phyloP scores from a whole-genome alignment of 768 basidiomycete genomes.

The Lactarius vividus region DNA sequence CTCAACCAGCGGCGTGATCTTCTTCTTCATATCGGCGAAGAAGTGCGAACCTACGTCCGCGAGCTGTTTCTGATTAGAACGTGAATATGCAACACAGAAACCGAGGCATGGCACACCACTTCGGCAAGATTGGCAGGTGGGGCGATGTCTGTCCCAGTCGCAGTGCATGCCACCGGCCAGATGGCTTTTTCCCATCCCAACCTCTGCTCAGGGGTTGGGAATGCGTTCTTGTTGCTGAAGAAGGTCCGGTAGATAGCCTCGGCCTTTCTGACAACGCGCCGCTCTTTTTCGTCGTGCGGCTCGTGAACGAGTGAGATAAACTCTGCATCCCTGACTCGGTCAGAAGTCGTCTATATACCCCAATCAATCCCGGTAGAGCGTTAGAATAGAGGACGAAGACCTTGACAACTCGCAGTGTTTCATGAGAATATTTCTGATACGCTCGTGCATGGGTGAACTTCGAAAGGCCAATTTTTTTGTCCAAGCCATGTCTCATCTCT shows the following conservation, averaged over 20 bases:
- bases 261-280: neutral
- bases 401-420: constrained; percentile 11
- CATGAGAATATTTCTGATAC: constrained; percentile 12
- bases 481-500: constrained; percentile 16
- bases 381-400: neutral
- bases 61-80: constrained; percentile 2
- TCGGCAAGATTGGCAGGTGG: constrained; percentile 8
- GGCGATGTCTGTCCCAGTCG: constrained; percentile 5
- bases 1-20: constrained; percentile 17
- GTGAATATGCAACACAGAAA: neutral
- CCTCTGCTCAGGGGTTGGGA: constrained; percentile 19
- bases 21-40: constrained; percentile 13
- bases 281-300: constrained; percentile 4
- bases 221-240: constrained; percentile 16
- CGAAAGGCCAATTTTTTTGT: constrained; percentile 9
- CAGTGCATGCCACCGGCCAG: constrained; percentile 15
- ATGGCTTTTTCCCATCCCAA: constrained; percentile 5
- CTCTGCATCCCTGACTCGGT: constrained; percentile 10
- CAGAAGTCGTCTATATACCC: constrained; percentile 12
- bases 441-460: constrained; percentile 9
- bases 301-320: neutral
- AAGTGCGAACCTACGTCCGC: constrained; percentile 1
- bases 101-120: neutral
- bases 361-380: neutral
- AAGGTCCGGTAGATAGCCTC: constrained; percentile 19